phyloP scores from a whole-genome alignment of 2,329 filamentous ascomycete species.

The Trichoderma arundinaceum region DNA sequence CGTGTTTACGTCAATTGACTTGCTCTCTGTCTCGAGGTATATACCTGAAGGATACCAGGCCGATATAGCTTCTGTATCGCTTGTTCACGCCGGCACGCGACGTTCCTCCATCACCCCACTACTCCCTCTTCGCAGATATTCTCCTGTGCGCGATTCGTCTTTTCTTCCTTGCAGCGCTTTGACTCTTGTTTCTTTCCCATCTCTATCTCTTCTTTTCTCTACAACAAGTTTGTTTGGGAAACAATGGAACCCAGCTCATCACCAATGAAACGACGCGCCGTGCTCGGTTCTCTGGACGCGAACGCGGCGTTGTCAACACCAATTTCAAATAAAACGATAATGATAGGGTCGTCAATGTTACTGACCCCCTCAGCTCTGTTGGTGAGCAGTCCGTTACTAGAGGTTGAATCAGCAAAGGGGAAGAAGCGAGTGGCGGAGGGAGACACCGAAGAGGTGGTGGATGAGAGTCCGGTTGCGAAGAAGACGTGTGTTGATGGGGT shows the following conservation, averaged over 20 bases:
- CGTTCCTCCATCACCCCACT: background rate
- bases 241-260: slow-evolving; percentile 38
- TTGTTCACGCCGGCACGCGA: background rate
- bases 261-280: slow-evolving; percentile 56
- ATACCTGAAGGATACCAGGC: too few species aligned
- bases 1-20: background rate
- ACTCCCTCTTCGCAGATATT: background rate
- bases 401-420: slow-evolving; percentile 35
- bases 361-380: slow-evolving; percentile 17
- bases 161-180: slow-evolving; percentile 34
- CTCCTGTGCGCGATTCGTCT: slow-evolving; percentile 1
- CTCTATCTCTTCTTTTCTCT: background rate
- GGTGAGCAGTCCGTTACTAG: slow-evolving; percentile 37
- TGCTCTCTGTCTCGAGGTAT: background rate
- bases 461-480: slow-evolving; percentile 40
- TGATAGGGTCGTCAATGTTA: slow-evolving; percentile 13
- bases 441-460: slow-evolving; percentile 38
- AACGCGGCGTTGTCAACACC: slow-evolving; percentile 45
- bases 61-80: background rate
- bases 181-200: slow-evolving; percentile 20
- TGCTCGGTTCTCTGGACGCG: slow-evolving; percentile 53
- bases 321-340: slow-evolving; percentile 2
- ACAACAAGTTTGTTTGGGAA: background rate
- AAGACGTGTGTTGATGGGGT: slow-evolving; percentile 46
- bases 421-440: slow-evolving; percentile 41